phyloP scores from a whole-genome alignment of 768 basidiomycete species.

The Tubosaeta brunneosetosa region DNA sequence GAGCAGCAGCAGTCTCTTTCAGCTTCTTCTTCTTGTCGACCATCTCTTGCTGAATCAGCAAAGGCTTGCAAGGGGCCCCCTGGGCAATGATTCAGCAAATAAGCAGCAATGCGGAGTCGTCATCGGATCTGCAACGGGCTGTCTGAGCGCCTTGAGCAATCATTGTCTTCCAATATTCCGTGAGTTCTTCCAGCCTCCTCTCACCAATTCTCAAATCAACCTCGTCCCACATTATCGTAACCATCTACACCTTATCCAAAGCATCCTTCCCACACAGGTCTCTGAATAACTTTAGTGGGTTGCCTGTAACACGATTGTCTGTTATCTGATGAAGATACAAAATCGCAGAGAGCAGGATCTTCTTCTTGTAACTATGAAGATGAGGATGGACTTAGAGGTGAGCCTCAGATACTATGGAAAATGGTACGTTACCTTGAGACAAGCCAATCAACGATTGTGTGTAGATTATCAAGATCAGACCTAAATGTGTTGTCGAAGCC shows the following conservation, averaged over 20 bases:
- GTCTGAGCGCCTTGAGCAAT: neutral
- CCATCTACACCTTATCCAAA: constrained; percentile 26
- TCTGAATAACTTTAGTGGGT: constrained; percentile 28
- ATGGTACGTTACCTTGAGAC: neutral
- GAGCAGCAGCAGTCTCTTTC: too few species aligned
- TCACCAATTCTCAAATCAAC: constrained; percentile 17
- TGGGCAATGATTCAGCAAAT: too few species aligned
- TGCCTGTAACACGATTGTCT: constrained; percentile 34
- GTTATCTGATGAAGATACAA: too few species aligned
- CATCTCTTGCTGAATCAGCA: too few species aligned
- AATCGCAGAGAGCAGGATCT: constrained; percentile 28
- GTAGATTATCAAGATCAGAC: constrained; percentile 11
- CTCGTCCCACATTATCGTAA: constrained; percentile 39
- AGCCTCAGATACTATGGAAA: neutral
- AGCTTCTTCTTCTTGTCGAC: too few species aligned
- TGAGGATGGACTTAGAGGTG: neutral
- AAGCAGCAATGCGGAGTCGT: too few species aligned
- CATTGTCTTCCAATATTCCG: constrained; percentile 9
- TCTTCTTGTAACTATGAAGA: constrained; percentile 7
- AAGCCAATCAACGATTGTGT: neutral
- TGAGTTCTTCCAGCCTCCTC: constrained; percentile 11
- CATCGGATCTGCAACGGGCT: neutral
- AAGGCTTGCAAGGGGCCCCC: too few species aligned
- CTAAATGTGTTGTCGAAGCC: constrained; percentile 18
- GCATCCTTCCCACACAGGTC: constrained; percentile 25